Percentiles rank a stretch among this genome's conserved stretches.
phyloP scores from a whole-genome alignment of 1,139 yeast genomes.

The Geotrichum fermentans region DNA sequence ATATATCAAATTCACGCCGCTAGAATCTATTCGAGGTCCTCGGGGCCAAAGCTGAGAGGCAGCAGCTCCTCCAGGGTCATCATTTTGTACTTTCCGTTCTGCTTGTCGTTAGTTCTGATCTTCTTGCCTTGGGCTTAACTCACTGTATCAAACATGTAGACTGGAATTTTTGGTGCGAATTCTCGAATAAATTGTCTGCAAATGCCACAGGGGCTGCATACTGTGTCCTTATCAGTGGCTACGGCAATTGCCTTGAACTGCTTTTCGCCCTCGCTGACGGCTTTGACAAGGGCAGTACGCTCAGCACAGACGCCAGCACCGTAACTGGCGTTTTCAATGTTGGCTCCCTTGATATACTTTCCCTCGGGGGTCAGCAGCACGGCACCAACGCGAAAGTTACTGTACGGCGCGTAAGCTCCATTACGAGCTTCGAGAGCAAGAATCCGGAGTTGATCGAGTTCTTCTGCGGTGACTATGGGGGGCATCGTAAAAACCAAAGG shows the following conservation, averaged over 20 bases:
- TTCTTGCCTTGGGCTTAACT: neutral
- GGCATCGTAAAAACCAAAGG: neutral
- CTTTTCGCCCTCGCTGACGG: slow-evolving; percentile 36
- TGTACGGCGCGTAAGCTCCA: slow-evolving; percentile 71
- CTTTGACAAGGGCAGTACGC: slow-evolving; percentile 66
- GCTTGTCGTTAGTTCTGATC: neutral
- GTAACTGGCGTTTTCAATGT: slow-evolving; percentile 88
- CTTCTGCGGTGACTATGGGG: slow-evolving; percentile 13
- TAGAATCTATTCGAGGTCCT: slow-evolving; percentile 41
- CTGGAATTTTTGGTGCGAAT: slow-evolving; percentile 43
- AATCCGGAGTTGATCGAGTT: slow-evolving; percentile 16
- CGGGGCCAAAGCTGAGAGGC: slow-evolving; percentile 88
- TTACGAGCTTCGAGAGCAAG: slow-evolving; percentile 29
- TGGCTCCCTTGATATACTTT: slow-evolving; percentile 62
- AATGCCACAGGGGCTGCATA: slow-evolving; percentile 87
- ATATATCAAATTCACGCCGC: neutral
- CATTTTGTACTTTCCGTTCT: slow-evolving; percentile 32
- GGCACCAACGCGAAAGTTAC: slow-evolving; percentile 85
- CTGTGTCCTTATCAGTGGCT: slow-evolving; percentile 54
- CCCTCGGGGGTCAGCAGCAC: slow-evolving; percentile 53
- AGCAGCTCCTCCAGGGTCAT: slow-evolving; percentile 56
- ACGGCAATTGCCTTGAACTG: slow-evolving; percentile 63
- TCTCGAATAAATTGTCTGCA: slow-evolving; percentile 87
- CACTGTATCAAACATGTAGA: slow-evolving; percentile 31
- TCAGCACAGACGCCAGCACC: slow-evolving; percentile 92